Percentiles rank a stretch among this genome's conserved stretches.
Conservation (phyloP, 208 protist genomes). For the Trypanosoma caninum region DNA sequence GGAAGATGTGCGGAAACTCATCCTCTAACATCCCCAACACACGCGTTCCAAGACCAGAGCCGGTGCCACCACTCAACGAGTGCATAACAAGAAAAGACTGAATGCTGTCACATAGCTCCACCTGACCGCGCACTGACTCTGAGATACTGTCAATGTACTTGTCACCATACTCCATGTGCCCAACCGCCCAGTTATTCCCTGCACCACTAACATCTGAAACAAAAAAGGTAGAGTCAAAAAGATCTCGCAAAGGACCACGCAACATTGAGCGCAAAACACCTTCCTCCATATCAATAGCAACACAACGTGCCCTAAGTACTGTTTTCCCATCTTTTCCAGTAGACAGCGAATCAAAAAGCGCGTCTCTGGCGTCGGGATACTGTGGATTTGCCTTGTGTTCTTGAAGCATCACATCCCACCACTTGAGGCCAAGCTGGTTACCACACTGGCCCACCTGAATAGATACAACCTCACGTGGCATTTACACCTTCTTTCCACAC, state of each 20-base stretch:
- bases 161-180: conserved; percentile 91
- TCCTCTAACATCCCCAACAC: conserved; percentile 92
- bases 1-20: conserved; percentile 91
- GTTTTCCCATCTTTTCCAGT: neutral
- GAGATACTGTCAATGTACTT: conserved; percentile 79
- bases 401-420: conserved; percentile 95
- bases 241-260: conserved; percentile 62
- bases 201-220: conserved; percentile 86
- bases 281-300: conserved; percentile 96
- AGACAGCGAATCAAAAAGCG: conserved; percentile 47
- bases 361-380: conserved; percentile 67
- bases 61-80: conserved; percentile 96
- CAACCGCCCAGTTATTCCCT: conserved; percentile 94
- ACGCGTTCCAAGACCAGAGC: conserved; percentile 93
- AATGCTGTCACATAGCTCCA: conserved; percentile 94
- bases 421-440: conserved; percentile 93
- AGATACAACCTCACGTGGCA: conserved; percentile 89
- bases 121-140: conserved; percentile 80
- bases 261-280: conserved; percentile 89
- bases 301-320: conserved; percentile 86
- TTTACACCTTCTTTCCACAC: no score
- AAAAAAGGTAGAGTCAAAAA: conserved; percentile 92
- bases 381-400: conserved; percentile 89
- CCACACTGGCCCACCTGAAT: conserved; percentile 94
- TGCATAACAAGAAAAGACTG: conserved; percentile 96